Percentiles rank a stretch among this genome's conserved stretches.
Conservation (phyloP, 129 eudicot genomes). For the Tagetes patula region DNA sequence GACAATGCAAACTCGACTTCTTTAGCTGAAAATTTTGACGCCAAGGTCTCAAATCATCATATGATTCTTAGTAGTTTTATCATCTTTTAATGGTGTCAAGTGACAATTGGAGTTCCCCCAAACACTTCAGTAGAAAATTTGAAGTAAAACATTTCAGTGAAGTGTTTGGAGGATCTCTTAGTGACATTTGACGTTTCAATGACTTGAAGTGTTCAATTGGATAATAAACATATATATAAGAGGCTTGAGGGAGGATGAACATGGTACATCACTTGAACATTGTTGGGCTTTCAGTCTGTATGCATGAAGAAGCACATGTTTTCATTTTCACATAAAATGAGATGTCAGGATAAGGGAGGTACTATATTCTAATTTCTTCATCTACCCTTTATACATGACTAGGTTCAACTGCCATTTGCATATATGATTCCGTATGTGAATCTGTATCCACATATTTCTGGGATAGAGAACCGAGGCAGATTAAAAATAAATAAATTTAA, state of each 20-base stretch:
- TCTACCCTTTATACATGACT: constrained; percentile 22
- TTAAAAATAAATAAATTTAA: no score
- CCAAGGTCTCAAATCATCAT: no score
- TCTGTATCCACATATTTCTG: neutral
- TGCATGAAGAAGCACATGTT: constrained; percentile 8
- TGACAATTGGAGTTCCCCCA: constrained; percentile 23
- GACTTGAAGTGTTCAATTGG: neutral
- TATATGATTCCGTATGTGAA: neutral
- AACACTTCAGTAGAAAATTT: constrained; percentile 13
- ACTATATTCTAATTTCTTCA: constrained; percentile 26
- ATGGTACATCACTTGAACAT: neutral
- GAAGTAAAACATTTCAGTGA: neutral
- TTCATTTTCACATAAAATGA: constrained; percentile 6
- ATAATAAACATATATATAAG: constrained; percentile 7
- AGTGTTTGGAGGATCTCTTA: constrained; percentile 25
- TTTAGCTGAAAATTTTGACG: no score
- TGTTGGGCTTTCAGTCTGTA: constrained; percentile 22
- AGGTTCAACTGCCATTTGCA: constrained; percentile 21
- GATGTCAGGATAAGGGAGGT: constrained; percentile 4
- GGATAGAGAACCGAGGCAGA: no score
- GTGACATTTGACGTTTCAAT: constrained; percentile 6
- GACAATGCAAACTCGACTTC: no score
- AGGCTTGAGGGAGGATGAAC: neutral
- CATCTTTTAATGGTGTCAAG: neutral
- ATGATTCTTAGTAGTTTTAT: no score